Base-by-base conservation (phyloP, 495 filamentous ascomycete genomes). In the Penicillium manginii region DNA sequence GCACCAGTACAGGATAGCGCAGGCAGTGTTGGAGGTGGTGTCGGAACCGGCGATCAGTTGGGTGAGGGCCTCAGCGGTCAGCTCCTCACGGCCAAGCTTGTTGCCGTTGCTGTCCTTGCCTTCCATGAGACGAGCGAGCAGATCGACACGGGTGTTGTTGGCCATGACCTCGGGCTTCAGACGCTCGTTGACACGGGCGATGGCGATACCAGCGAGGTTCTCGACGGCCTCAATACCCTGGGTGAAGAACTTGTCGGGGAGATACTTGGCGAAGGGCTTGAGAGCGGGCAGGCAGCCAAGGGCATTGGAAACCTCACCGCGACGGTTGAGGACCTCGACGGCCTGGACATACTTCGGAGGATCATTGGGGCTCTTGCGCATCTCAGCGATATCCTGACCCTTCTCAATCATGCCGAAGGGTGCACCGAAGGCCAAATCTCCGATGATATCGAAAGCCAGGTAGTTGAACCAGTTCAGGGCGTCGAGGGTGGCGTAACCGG, bases 381-480 rank as follows among this genome's bases (percentile, higher is more conserved):
- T 82, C 68, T 87, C 84, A 7, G 86, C 84, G 39, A 86, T 77
- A 62, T 88, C 86, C 60, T 73, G 55, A 37, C 77, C 80, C 68
- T 78, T 79, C 50, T 75, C 66, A 37, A 83, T 72, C 81, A 83
- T 83, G 23, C 79, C 80, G 61, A 83, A 83, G 29, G 81, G 81
- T 18, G 78, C 78, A 40, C 81, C 81, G 57, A 83, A 83, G 21
- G 81, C 81, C 40, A 82, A 59, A 22, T 81, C 78, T 5, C 91
- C 92, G 61, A 97, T 97, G 53, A 94, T 91, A 63, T 97, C 92
- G 62, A 97, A 97, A 42, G 92, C 92, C 10, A 96, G 82, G 71
- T 89, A 96, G 75, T 97, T 97, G 83, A 93, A 94, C 92, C 92
- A 97, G 67, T 92, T 83, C 26, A 97, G 81, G 48, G 86, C 89